Percentiles rank a stretch among this genome's conserved stretches.
Conservation (phyloP, 306 rosid genomes). For the Prunus armeniaca region DNA sequence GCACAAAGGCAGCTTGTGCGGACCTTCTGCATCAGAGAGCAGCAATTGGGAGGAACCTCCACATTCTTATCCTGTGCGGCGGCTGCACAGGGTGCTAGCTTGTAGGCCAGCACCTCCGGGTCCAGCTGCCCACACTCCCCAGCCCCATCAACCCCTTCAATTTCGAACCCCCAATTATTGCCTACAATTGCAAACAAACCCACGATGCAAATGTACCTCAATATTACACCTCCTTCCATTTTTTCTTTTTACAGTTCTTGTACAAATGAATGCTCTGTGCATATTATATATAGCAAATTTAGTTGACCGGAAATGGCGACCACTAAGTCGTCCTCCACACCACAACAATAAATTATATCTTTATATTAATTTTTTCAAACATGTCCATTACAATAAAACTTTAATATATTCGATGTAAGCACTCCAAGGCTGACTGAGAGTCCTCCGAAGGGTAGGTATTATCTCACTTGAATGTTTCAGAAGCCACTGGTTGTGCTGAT, state of each 20-base stretch:
- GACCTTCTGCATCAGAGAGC: neutral
- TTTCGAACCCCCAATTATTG: neutral
- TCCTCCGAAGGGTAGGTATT: no score
- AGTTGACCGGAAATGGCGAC: no score
- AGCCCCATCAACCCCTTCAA: neutral
- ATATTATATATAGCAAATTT: no score
- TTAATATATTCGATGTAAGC: no score
- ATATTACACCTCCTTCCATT: neutral
- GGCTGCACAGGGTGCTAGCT: neutral
- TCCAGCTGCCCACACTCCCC: neutral
- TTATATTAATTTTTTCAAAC: no score
- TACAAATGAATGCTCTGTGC: no score
- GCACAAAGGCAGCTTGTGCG: slow-evolving; percentile 3
- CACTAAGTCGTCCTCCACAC: no score
- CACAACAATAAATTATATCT: no score
- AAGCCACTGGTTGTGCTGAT: slow-evolving; percentile 85
- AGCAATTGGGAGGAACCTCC: neutral
- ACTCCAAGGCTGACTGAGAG: no score
- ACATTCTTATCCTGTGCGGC: neutral
- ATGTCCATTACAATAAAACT: no score
- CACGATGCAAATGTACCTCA: neutral
- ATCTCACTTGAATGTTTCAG: slow-evolving; percentile 42
- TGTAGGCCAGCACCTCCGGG: neutral
- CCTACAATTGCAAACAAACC: neutral
- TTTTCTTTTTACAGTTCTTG: neutral